Evolutionary conservation across 495 filamentous ascomycete genomes (phyloP).

Genomic region (Hapsidospora chrysogenum): DNA sequence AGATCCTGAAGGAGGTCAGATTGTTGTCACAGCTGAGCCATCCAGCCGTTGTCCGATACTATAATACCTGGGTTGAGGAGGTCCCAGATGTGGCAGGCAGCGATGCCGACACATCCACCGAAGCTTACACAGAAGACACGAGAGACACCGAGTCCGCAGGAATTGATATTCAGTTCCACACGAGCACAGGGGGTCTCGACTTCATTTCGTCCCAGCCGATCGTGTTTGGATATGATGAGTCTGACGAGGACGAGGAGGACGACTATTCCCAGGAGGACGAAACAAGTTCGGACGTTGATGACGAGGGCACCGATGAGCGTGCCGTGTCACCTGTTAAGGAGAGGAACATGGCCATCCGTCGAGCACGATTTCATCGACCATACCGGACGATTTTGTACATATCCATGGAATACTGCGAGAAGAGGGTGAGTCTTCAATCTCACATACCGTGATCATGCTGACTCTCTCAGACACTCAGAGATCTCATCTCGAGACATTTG

Average conservation of each 20-base stretch:
- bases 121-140: constrained; percentile 24
- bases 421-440: constrained; percentile 39
- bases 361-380: constrained; percentile 8
- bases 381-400: constrained; percentile 30
- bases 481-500: constrained; percentile 69
- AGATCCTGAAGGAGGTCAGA: constrained; percentile 82
- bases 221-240: constrained; percentile 13
- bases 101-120: constrained; percentile 42
- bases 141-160: constrained; percentile 15
- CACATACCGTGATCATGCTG: neutral
- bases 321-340: constrained; percentile 8
- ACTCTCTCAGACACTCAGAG: constrained; percentile 55
- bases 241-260: constrained; percentile 14
- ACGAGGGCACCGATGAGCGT: constrained; percentile 5
- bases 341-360: constrained; percentile 10
- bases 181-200: constrained; percentile 70
- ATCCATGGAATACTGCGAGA: constrained; percentile 93
- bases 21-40: constrained; percentile 84
- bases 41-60: constrained; percentile 90
- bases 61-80: constrained; percentile 86
- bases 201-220: constrained; percentile 66
- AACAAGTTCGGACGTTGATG: constrained; percentile 5
- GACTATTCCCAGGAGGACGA: constrained; percentile 3
- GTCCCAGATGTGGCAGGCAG: constrained; percentile 33
- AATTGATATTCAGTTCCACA: constrained; percentile 42